Conservation (phyloP, 148 eudicot genomes). For the Spergularia bocconei region DNA sequence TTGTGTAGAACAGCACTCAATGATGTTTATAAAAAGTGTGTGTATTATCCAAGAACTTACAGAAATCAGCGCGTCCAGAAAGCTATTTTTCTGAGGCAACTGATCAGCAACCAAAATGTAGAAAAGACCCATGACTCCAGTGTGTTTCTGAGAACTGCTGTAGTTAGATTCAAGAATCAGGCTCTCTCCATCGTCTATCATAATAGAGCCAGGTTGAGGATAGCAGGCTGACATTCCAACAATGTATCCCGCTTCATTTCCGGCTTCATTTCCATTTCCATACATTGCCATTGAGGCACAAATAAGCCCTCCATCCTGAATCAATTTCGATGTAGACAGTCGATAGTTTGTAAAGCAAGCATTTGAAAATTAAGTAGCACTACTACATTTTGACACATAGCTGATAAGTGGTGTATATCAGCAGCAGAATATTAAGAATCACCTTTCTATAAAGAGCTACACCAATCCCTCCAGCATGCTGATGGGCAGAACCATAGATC, state of each 20-base stretch:
- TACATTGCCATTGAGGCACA: constrained; percentile 74
- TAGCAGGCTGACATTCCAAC: constrained; percentile 96
- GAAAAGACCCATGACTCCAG: constrained; percentile 95
- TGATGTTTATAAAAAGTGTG: too few relatives aligned
- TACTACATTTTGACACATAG: background rate
- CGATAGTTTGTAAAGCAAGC: too few relatives aligned
- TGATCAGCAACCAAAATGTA: constrained; percentile 73
- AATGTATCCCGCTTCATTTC: constrained; percentile 84
- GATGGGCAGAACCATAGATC: constrained; percentile 80
- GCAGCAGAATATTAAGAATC: background rate
- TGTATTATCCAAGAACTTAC: constrained; percentile 13
- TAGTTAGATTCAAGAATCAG: constrained; percentile 70
- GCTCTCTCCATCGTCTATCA: constrained; percentile 61
- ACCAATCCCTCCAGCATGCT: constrained; percentile 74
- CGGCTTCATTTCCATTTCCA: constrained; percentile 66
- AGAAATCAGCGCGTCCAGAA: constrained; percentile 1
- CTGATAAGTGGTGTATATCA: background rate
- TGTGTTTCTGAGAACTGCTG: constrained; percentile 52
- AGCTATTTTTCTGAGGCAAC: constrained; percentile 20
- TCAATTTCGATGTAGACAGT: background rate
- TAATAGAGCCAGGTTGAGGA: constrained; percentile 64
- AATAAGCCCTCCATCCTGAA: constrained; percentile 64
- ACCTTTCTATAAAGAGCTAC: constrained; percentile 77
- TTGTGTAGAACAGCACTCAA: too few relatives aligned
- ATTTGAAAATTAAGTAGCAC: too few relatives aligned